These are phyloP conservation scores for Zoysia japonica DNA, from an alignment of 176 grass and related monocot genomes.

Conservation along the genomic window DNA sequence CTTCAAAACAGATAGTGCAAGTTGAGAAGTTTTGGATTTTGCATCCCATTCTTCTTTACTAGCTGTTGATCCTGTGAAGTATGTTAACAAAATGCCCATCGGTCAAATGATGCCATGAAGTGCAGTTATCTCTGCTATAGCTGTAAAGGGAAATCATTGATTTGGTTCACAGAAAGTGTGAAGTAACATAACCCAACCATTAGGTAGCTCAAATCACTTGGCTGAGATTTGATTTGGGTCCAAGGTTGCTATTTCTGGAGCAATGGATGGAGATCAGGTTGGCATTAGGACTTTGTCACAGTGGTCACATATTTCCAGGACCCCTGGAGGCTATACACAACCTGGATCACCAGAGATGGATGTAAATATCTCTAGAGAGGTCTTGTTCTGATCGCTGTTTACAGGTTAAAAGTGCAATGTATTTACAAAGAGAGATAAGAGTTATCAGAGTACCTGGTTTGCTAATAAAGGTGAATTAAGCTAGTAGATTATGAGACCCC, in stretches of 20 bases:
- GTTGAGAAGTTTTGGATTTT: slow-evolving; percentile 57
- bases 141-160: slow-evolving; percentile 39
- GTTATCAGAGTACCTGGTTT: slow-evolving; percentile 46
- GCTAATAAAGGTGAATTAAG: slow-evolving; percentile 65
- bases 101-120: slow-evolving; percentile 47
- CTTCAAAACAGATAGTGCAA: slow-evolving; percentile 46
- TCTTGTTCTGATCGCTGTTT: slow-evolving; percentile 59
- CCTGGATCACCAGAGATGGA: slow-evolving; percentile 44
- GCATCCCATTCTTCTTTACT: slow-evolving; percentile 48
- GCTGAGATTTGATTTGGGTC: slow-evolving; percentile 51
- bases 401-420: slow-evolving; percentile 53
- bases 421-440: slow-evolving; percentile 55
- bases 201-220: slow-evolving; percentile 51
- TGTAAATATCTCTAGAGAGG: slow-evolving; percentile 67
- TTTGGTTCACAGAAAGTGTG: slow-evolving; percentile 51
- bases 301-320: slow-evolving; percentile 63
- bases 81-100: slow-evolving; percentile 45
- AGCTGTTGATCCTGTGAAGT: slow-evolving; percentile 57
- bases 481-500: slow-evolving; percentile 32
- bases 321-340: slow-evolving; percentile 49
- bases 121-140: slow-evolving; percentile 53
- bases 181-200: slow-evolving; percentile 56
- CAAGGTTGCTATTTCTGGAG: slow-evolving; percentile 53
- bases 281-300: slow-evolving; percentile 51
- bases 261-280: slow-evolving; percentile 45